Conservation (phyloP, 495 filamentous ascomycete genomes). For the Monascus purpureus region DNA sequence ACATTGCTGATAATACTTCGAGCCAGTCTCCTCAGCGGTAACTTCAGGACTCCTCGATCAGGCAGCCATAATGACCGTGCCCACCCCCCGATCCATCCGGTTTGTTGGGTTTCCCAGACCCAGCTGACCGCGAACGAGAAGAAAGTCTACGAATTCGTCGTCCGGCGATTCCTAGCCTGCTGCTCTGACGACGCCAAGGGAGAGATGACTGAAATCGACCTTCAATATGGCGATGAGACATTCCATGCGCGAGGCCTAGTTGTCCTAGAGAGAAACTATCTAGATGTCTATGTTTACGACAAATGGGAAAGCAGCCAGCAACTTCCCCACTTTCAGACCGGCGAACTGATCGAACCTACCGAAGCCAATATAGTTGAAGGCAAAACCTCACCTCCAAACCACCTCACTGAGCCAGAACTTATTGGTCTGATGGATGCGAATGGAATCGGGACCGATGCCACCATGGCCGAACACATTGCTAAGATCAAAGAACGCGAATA, state of each 20-base stretch:
- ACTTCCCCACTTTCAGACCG: slow-evolving; percentile 61
- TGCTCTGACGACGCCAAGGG: slow-evolving; percentile 92
- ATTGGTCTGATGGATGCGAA: slow-evolving; percentile 98
- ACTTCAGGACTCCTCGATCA: slow-evolving; percentile 65
- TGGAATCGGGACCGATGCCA: slow-evolving; percentile 95
- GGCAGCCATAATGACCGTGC: slow-evolving; percentile 89
- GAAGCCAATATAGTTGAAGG: slow-evolving; percentile 84
- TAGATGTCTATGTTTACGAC: slow-evolving; percentile 93
- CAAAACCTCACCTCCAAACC: slow-evolving; percentile 68
- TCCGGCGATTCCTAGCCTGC: slow-evolving; percentile 88
- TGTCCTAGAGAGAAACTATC: slow-evolving; percentile 82
- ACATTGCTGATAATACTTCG: no score
- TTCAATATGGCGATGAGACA: slow-evolving; percentile 68
- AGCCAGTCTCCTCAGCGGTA: slow-evolving; percentile 53
- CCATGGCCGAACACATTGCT: slow-evolving; percentile 96
- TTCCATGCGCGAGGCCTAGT: slow-evolving; percentile 71
- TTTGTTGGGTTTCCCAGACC: slow-evolving; percentile 56
- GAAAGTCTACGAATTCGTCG: slow-evolving; percentile 83
- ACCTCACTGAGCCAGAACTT: slow-evolving; percentile 91
- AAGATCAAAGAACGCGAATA: slow-evolving; percentile 88
- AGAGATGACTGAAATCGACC: slow-evolving; percentile 66
- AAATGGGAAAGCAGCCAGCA: slow-evolving; percentile 82
- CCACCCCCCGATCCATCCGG: slow-evolving; percentile 92
- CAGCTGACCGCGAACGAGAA: slow-evolving; percentile 50
- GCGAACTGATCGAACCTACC: slow-evolving; percentile 74